These are phyloP conservation scores for Hymenoscyphus repandus DNA, from an alignment of 2,329 filamentous ascomycete genomes.

Conservation along the genomic window DNA sequence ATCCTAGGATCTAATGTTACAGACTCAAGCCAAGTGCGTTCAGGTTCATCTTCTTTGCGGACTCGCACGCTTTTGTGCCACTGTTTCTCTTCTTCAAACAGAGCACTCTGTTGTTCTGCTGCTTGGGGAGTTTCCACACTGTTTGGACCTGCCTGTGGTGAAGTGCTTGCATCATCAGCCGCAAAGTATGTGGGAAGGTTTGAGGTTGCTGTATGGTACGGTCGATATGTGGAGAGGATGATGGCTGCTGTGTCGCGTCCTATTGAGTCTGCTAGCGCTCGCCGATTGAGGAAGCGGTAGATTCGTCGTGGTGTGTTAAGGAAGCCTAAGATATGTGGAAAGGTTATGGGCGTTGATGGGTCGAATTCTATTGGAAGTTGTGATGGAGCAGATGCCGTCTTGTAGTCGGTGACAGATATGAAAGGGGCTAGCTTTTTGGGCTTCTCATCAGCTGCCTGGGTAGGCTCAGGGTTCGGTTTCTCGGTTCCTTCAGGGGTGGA, in stretches of 20 bases:
- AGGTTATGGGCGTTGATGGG: constrained; percentile 65
- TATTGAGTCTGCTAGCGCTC: constrained; percentile 78
- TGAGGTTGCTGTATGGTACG: constrained; percentile 38
- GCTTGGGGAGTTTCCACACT: constrained; percentile 15
- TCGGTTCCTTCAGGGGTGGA: constrained; percentile 25
- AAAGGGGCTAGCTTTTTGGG: constrained; percentile 61
- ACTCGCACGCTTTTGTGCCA: constrained; percentile 80
- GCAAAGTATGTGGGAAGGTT: constrained; percentile 21
- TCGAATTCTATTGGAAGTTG: constrained; percentile 66
- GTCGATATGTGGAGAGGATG: constrained; percentile 57
- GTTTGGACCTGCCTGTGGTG: constrained; percentile 4
- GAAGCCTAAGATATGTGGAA: constrained; percentile 91
- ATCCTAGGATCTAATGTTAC: constrained; percentile 74
- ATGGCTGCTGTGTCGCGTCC: constrained; percentile 83
- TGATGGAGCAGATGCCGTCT: constrained; percentile 56
- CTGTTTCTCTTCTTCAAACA: constrained; percentile 68
- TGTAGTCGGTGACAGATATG: constrained; percentile 69
- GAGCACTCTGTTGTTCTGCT: constrained; percentile 57
- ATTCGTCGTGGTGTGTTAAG: constrained; percentile 81
- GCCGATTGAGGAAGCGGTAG: constrained; percentile 80
- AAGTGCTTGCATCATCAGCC: constrained; percentile 30
- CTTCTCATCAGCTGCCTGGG: constrained; percentile 38
- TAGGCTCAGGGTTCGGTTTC: constrained; percentile 5
- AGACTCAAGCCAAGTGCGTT: constrained; percentile 70
- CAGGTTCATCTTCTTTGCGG: constrained; percentile 45